Percentiles rank a stretch among this genome's conserved stretches.
Conservation (phyloP, 495 filamentous ascomycete species). For the Hyphodiscus hymeniophilus region DNA sequence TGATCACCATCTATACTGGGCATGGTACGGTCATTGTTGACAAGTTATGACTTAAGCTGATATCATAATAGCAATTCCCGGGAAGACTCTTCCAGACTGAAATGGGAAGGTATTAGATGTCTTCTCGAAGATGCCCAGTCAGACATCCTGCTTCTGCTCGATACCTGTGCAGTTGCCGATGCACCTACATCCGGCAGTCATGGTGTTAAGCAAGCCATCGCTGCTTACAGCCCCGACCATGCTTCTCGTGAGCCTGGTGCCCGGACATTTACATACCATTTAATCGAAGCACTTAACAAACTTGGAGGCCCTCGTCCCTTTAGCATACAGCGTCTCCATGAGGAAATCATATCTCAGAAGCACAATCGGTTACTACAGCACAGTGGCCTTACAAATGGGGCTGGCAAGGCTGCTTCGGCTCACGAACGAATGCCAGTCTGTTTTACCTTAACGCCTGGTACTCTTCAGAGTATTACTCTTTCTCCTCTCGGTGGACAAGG, state of each 20-base stretch:
- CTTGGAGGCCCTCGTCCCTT: constrained; percentile 39
- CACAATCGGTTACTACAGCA: constrained; percentile 27
- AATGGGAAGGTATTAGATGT: constrained; percentile 22
- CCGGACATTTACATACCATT: constrained; percentile 42
- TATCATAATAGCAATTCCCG: constrained; percentile 19
- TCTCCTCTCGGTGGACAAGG: constrained; percentile 31
- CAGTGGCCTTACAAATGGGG: constrained; percentile 33
- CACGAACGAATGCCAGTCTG: constrained; percentile 36
- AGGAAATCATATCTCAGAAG: constrained; percentile 35
- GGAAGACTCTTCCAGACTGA: constrained; percentile 21
- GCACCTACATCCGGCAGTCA: constrained; percentile 32
- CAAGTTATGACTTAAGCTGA: constrained; percentile 13
- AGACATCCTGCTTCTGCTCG: constrained; percentile 23
- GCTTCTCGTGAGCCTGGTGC: constrained; percentile 31
- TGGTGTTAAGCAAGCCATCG: constrained; percentile 47
- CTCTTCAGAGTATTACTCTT: constrained; percentile 36
- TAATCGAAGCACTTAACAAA: constrained; percentile 39
- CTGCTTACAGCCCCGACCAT: constrained; percentile 42
- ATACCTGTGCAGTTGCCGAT: constrained; percentile 28
- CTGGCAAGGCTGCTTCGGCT: constrained; percentile 25
- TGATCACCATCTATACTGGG: constrained; percentile 48
- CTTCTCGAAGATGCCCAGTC: constrained; percentile 24
- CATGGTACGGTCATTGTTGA: constrained; percentile 33
- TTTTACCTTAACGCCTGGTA: constrained; percentile 39
- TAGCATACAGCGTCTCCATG: constrained; percentile 38